phyloP scores from a whole-genome alignment of 352 stramenopile species.

The Globisporangium irregulare region DNA sequence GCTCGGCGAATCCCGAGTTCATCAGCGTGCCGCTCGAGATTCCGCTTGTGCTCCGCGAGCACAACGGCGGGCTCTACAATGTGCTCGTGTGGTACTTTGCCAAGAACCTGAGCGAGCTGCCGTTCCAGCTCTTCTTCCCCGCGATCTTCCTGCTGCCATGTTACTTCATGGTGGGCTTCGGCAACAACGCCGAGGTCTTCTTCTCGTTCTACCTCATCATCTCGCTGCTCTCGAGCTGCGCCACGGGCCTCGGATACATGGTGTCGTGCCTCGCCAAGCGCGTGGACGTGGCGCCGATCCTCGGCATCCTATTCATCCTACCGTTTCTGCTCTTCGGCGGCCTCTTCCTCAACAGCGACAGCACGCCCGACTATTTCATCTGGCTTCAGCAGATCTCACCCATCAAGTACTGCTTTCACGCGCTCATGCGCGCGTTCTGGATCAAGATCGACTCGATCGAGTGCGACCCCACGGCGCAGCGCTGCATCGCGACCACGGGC shows the following conservation, averaged over 20 bases:
- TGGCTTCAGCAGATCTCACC: conserved; percentile 36
- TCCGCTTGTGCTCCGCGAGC: conserved; percentile 34
- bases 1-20: conserved; percentile 29
- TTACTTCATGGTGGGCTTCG: conserved; percentile 46
- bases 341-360: conserved; percentile 34
- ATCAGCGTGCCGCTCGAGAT: conserved; percentile 34
- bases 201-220: conserved; percentile 34
- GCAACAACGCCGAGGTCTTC: conserved; percentile 29
- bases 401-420: conserved; percentile 38
- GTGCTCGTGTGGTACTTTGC: conserved; percentile 33
- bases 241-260: conserved; percentile 29
- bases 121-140: conserved; percentile 33
- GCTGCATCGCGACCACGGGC: conserved; percentile 24
- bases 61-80: conserved; percentile 34
- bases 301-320: conserved; percentile 31
- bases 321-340: conserved; percentile 35
- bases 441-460: conserved; percentile 23
- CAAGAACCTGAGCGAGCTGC: conserved; percentile 39
- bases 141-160: conserved; percentile 27
- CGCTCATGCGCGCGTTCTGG: conserved; percentile 37
- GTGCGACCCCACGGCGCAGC: conserved; percentile 14
- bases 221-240: conserved; percentile 20
- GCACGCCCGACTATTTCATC: conserved; percentile 29
- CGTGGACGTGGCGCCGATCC: conserved; percentile 28
- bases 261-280: conserved; percentile 29